Conservation (phyloP, 805 yeast species). For the Metschnikowia shivogae region DNA sequence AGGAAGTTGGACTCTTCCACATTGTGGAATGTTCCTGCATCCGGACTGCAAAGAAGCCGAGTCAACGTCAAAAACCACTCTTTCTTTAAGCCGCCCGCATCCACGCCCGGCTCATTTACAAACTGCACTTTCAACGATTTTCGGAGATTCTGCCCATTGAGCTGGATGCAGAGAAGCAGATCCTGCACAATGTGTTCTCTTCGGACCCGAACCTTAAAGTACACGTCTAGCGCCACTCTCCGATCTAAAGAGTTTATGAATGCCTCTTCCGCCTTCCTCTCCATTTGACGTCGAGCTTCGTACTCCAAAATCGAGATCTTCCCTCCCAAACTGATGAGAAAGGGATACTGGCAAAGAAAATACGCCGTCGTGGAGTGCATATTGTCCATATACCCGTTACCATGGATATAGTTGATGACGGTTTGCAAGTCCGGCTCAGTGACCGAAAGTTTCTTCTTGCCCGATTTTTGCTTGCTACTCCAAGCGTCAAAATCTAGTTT, state of each 20-base stretch:
- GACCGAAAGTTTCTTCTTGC: background rate
- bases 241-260: constrained; percentile 70
- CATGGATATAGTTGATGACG: constrained; percentile 48
- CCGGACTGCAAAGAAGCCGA: constrained; percentile 63
- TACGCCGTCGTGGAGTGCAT: constrained; percentile 21
- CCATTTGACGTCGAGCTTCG: constrained; percentile 80
- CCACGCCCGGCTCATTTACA: constrained; percentile 85
- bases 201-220: constrained; percentile 64
- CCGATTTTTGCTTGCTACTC: constrained; percentile 37
- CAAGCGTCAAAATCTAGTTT: constrained; percentile 80
- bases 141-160: constrained; percentile 56
- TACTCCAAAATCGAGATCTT: constrained; percentile 78
- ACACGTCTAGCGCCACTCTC: constrained; percentile 58
- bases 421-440: constrained; percentile 32
- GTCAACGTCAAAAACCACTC: constrained; percentile 88
- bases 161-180: constrained; percentile 60
- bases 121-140: constrained; percentile 78
- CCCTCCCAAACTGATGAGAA: constrained; percentile 72
- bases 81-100: constrained; percentile 90
- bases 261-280: constrained; percentile 83
- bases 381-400: constrained; percentile 21
- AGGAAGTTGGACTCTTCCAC: constrained; percentile 65
- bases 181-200: constrained; percentile 67
- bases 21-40: constrained; percentile 60
- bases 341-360: constrained; percentile 83